These are phyloP conservation scores for Buxus sempervirens DNA, from an alignment of 164 flowering plant genomes.

Conservation along the genomic window DNA sequence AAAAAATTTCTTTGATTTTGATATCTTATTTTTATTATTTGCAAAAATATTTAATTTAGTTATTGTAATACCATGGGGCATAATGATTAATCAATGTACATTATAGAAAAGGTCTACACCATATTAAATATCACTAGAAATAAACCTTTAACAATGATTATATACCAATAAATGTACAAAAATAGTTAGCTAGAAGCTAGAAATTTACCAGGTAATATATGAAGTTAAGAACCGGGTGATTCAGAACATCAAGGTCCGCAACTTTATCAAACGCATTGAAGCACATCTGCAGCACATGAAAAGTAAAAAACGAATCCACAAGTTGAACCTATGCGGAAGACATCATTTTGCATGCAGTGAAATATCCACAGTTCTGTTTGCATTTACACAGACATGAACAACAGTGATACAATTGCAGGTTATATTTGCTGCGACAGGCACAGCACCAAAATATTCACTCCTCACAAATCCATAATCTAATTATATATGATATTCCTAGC, in stretches of 20 bases:
- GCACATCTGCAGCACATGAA: conserved; percentile 53
- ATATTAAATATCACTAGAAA: neutral
- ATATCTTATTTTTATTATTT: no score
- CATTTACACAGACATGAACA: neutral
- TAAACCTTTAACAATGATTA: neutral
- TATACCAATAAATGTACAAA: neutral
- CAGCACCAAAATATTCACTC: neutral
- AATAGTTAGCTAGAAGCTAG: neutral
- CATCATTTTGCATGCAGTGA: neutral
- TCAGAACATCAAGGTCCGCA: conserved; percentile 82
- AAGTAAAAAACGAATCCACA: neutral
- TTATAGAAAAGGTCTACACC: no score
- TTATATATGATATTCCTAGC: neutral
- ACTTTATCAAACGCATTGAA: conserved; percentile 83
- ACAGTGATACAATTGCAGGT: neutral
- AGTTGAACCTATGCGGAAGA: neutral
- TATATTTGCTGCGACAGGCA: neutral
- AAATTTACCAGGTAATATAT: conserved; percentile 73
- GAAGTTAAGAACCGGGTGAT: conserved; percentile 85
- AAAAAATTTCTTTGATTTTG: no score
- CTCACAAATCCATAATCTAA: neutral
- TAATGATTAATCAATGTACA: no score
- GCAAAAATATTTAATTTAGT: no score
- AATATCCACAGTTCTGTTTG: neutral
- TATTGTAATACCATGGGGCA: no score